phyloP scores from a whole-genome alignment of 192 early-diverging fungal species.

The Glomus cerebriforme region DNA sequence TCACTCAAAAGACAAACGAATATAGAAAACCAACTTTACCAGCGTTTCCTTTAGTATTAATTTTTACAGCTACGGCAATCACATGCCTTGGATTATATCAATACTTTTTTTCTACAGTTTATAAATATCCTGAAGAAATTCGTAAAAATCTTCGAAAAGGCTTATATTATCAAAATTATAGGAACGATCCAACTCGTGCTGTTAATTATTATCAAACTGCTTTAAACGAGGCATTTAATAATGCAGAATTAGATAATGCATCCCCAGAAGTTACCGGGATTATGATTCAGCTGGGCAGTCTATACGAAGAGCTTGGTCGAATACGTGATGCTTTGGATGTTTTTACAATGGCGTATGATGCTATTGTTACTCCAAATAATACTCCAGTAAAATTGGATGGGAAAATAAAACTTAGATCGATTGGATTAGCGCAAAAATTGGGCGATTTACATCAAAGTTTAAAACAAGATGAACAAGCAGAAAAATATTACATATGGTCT shows the following conservation, averaged over 20 bases:
- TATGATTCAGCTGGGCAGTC: constrained; percentile 56
- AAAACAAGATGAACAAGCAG: constrained; percentile 51
- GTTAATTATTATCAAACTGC: constrained; percentile 50
- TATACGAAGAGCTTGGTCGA: constrained; percentile 48
- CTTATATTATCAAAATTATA: constrained; percentile 57
- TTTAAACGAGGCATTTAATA: constrained; percentile 44
- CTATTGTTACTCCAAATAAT: constrained; percentile 33
- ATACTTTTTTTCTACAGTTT: constrained; percentile 52
- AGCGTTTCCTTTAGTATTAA: constrained; percentile 43
- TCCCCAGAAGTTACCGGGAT: constrained; percentile 58
- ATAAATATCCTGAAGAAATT: constrained; percentile 54
- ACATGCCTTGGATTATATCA: constrained; percentile 50
- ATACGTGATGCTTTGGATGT: constrained; percentile 52
- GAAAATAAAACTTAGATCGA: constrained; percentile 42
- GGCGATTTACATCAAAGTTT: constrained; percentile 50
- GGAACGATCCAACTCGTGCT: constrained; percentile 46
- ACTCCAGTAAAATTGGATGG: constrained; percentile 35
- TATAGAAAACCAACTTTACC: constrained; percentile 17
- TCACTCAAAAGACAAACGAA: not conserved
- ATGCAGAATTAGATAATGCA: constrained; percentile 44
- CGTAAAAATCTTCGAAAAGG: constrained; percentile 54
- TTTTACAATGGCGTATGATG: constrained; percentile 46
- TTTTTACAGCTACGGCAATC: constrained; percentile 41
- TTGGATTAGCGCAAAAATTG: constrained; percentile 58
- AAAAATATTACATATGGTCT: constrained; percentile 59